These are phyloP conservation scores for Metschnikowia kofuensis DNA, from an alignment of 805 yeast species.

Conservation along the genomic window DNA sequence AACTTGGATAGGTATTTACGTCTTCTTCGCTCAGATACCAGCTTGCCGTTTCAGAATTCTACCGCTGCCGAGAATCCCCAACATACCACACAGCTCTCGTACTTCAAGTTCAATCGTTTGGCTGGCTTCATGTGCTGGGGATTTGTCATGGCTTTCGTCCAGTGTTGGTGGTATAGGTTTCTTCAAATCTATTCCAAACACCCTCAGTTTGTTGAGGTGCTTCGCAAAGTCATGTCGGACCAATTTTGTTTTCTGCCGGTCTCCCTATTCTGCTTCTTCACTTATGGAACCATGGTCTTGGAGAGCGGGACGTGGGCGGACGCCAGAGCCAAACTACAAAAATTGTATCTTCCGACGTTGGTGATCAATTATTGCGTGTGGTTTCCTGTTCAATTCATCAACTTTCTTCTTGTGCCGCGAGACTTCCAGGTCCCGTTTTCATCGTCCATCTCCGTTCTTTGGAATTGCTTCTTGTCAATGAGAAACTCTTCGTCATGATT, in stretches of 20 bases:
- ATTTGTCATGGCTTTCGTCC: slow-evolving; percentile 72
- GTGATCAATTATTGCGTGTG: slow-evolving; percentile 71
- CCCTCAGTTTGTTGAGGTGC: slow-evolving; percentile 79
- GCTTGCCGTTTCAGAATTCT: slow-evolving; percentile 4
- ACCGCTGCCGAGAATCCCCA: slow-evolving; percentile 1
- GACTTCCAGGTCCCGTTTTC: slow-evolving; percentile 87
- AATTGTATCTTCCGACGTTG: slow-evolving; percentile 64
- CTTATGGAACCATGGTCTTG: slow-evolving; percentile 77
- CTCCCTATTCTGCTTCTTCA: slow-evolving; percentile 74
- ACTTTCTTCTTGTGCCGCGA: slow-evolving; percentile 67
- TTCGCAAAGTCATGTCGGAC: slow-evolving; percentile 85
- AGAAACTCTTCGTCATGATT: slow-evolving; percentile 42
- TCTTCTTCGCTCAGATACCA: slow-evolving; percentile 29
- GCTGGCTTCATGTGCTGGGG: slow-evolving; percentile 89
- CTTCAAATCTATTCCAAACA: slow-evolving; percentile 79
- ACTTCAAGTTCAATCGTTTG: slow-evolving; percentile 66
- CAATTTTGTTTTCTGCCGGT: slow-evolving; percentile 88
- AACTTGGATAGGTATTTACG: slow-evolving; percentile 33
- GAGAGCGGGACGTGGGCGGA: slow-evolving; percentile 71
- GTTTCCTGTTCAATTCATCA: slow-evolving; percentile 79
- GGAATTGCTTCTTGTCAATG: slow-evolving; percentile 92
- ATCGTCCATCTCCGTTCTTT: slow-evolving; percentile 78
- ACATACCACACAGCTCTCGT: slow-evolving; percentile 21
- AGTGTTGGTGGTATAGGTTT: slow-evolving; percentile 85
- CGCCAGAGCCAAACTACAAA: slow-evolving; percentile 59